These are phyloP conservation scores for Bryoerythrophyllum caledonicum DNA, from an alignment of 225 moss, liverwort and hornwort genomes.

Conservation along the genomic window DNA sequence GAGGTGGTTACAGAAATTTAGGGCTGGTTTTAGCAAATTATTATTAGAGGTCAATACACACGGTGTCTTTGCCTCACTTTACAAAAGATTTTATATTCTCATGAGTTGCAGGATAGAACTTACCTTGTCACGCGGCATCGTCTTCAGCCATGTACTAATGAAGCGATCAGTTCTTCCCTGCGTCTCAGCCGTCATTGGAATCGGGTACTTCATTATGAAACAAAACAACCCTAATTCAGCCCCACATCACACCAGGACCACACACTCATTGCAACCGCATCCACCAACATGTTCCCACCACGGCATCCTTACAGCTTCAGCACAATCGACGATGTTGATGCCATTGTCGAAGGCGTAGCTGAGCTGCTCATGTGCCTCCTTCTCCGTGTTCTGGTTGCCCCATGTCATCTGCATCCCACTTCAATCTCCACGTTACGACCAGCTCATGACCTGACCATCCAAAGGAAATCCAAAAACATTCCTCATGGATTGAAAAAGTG, in stretches of 20 bases:
- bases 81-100: no score
- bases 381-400: constrained; percentile 90
- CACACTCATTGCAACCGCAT: not conserved
- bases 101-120: constrained; percentile 7
- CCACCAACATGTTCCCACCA: not conserved
- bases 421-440: not conserved
- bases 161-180: constrained; percentile 74
- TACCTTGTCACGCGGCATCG: constrained; percentile 89
- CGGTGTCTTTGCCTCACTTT: no score
- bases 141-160: constrained; percentile 78
- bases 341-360: constrained; percentile 87
- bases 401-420: constrained; percentile 84
- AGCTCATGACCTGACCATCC: not conserved
- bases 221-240: constrained; percentile 25
- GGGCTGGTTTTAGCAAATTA: no score
- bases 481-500: no score
- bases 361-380: constrained; percentile 93
- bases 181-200: constrained; percentile 52
- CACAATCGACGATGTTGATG: constrained; percentile 79
- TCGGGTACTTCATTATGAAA: constrained; percentile 67
- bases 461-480: no score
- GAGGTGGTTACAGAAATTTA: no score
- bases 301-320: constrained; percentile 62
- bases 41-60: no score
- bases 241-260: constrained; percentile 4